Percentiles rank a stretch among this genome's conserved stretches.
These are phyloP conservation scores for Dactylorhiza incarnata DNA, from an alignment of 106 monocot genomes.

Conservation along the genomic window DNA sequence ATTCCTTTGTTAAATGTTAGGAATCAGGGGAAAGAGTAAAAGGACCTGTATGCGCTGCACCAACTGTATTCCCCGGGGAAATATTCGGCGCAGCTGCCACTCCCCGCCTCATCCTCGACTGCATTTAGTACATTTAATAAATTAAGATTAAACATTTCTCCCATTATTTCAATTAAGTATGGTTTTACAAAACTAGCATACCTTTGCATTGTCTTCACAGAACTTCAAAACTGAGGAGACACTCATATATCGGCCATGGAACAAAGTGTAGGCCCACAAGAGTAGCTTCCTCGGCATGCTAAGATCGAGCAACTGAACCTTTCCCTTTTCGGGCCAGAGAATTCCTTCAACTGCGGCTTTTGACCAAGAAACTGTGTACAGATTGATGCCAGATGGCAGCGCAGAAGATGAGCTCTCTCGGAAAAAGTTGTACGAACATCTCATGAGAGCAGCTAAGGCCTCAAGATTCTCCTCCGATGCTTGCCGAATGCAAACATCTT, in stretches of 20 bases:
- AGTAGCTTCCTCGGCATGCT: conserved; percentile 98
- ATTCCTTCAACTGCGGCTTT: conserved; percentile 25
- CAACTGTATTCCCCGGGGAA: conserved; percentile 7
- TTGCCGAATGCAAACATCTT: conserved; percentile 52
- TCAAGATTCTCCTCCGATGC: conserved; percentile 70
- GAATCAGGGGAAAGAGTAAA: background rate
- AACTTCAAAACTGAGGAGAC: conserved; percentile 77
- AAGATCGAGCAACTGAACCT: conserved; percentile 53
- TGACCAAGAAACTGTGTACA: conserved; percentile 51
- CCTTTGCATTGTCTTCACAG: conserved; percentile 88
- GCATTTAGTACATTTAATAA: conserved; percentile 4
- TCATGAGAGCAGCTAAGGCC: conserved; percentile 56
- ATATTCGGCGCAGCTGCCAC: conserved; percentile 8
- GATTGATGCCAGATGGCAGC: conserved; percentile 76
- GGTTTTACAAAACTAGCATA: conserved; percentile 3
- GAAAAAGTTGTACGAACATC: conserved; percentile 77
- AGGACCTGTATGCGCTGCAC: conserved; percentile 23
- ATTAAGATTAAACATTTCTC: background rate
- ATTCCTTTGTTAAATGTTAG: background rate
- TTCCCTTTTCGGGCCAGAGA: conserved; percentile 24
- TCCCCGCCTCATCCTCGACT: conserved; percentile 48
- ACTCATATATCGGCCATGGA: conserved; percentile 82
- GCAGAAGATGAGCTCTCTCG: conserved; percentile 75
- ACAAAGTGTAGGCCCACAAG: conserved; percentile 77
- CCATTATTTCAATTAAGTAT: background rate